Evolutionary conservation across 768 basidiomycete species (phyloP), one percentile per base, ranked within the genome.

Genomic region (Rhodocollybia butyracea): DNA sequence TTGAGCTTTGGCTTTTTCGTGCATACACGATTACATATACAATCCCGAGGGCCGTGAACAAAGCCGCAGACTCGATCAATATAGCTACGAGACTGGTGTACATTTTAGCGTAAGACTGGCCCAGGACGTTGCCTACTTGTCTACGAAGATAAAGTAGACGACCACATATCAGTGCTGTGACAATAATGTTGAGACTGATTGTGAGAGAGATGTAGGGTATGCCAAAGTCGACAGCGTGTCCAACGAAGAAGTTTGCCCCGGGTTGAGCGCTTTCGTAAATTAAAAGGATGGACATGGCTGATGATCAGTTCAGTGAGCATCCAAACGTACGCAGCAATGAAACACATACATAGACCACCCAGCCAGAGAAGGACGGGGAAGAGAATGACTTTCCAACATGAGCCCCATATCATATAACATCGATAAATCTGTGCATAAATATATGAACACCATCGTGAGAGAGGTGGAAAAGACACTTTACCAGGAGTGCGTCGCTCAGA

Each of bases 161-260:
- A n/a, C 46, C 55, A 42, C 69, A 72, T 51, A 79, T 75, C 29
- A 74, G 63, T 3, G 62, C n/a, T 5, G 76, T 77, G 39, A 74
- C 66, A 60, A 77, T 57, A 53, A 76, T 66, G 65, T 77, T 79
- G 56, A 77, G 64, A 31, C 66, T 60, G 54, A 79, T 71, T 11
- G 74, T 72, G 43, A 75, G 65, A 21, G 72, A 62, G 51, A 72
- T 73, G 65, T 75, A 79, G 7, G 74, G 70, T 6, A 68, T 63
- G 26, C 71, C 75, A 54, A 75, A 74, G 62, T 70, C 66, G 55
- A 73, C 64, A 5, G 72, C 58, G 51, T 66, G 65, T 5, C 73
- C 73, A 21, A 62, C 61, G 62, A 76, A 75, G 64, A 76, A 72
- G 62, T 71, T 68, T 4, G 70, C 72, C n/a, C 69, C 67, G 1